Conservation (phyloP, 2,329 filamentous ascomycete species). For the Furcasterigmium sp. region DNA sequence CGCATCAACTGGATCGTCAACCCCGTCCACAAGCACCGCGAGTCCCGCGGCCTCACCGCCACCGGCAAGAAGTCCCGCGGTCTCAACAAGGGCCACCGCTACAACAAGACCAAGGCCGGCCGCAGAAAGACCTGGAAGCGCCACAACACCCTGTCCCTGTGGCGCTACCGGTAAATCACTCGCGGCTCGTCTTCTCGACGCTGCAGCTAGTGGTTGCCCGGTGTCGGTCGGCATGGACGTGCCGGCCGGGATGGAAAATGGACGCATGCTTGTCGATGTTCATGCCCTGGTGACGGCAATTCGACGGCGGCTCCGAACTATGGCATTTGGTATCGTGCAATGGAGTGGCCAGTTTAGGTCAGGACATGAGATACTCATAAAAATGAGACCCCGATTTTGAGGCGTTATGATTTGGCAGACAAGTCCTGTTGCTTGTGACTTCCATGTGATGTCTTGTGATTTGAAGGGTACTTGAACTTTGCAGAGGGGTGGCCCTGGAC, state of each 20-base stretch:
- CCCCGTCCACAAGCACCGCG: conserved; percentile 99
- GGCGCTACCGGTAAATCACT: conserved; percentile 81
- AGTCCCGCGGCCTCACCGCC: conserved; percentile 92
- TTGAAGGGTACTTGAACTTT: too few species aligned
- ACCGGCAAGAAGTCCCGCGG: conserved; percentile 99
- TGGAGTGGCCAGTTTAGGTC: conserved; percentile 10
- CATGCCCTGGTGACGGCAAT: conserved; percentile 3
- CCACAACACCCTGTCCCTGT: conserved; percentile 98
- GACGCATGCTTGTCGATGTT: conserved; percentile 1
- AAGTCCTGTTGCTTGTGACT: too few species aligned
- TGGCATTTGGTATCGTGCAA: conserved; percentile 11
- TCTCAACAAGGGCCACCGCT: conserved; percentile 98
- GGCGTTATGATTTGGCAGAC: conserved; percentile 2
- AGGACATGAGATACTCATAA: conserved; percentile 3
- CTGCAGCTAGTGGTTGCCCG: background rate
- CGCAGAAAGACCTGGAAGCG: conserved; percentile 99
- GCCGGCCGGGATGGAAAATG: conserved; percentile 8
- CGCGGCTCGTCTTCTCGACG: conserved; percentile 2
- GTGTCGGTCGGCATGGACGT: background rate
- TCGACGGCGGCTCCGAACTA: conserved; percentile 6
- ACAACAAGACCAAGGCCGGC: conserved; percentile 96
- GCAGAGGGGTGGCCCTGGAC: too few species aligned
- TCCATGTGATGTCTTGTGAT: too few species aligned
- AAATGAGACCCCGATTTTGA: conserved; percentile 4
- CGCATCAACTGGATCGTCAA: conserved; percentile 99